Evolutionary conservation across 2,329 filamentous ascomycete genomes (phyloP), one percentile per base, ranked within the genome.

Genomic region (Pyricularia sp.): DNA sequence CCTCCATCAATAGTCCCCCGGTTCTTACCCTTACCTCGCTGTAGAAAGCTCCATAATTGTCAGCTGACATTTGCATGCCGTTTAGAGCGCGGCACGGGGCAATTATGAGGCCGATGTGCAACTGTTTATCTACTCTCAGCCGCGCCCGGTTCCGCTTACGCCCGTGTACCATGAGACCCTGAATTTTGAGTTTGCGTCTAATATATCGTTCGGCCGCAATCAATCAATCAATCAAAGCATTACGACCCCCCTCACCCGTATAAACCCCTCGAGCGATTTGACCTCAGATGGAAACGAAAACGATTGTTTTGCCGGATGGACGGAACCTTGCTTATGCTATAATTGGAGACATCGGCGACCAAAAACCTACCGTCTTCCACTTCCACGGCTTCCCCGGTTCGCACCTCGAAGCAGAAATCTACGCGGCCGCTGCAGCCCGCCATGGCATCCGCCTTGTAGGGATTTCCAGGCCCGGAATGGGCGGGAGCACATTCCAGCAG

Each of bases 341-440:
- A 68, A 81, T 78, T 64, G 81, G 81, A 10, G 81, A 78, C 64
- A 80, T 80, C 9, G 58, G 58, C 58, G 58, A 28, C 25, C 23
- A 61, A 23, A 26, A 26, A n/a, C 23, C 58, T 14, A 63, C 55
- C 50, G 68, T 81, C 1, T 71, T 83, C 33, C 80, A 77, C 71
- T 80, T 82, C 67, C 81, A 83, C 70, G 81, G 81, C 10, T 80
- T 78, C 68, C 81, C 81, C 0, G 76, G 76, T 0, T 81, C 78
- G 4, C 80, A 80, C 5, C 72, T 81, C 12, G 81, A 82, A 69
- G 78, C 73, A 7, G 69, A 69, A 6, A 71, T 71, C 11, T 67
- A 77, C 23, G 72, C 78, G 55, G 68, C 71, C 3, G 65, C 74
- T 4, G 78, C 76, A 11, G 69, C 70, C 2, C 70, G 71, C 3